Conservation (phyloP, 805 yeast genomes). For the Yamadazyma ubonensis region DNA sequence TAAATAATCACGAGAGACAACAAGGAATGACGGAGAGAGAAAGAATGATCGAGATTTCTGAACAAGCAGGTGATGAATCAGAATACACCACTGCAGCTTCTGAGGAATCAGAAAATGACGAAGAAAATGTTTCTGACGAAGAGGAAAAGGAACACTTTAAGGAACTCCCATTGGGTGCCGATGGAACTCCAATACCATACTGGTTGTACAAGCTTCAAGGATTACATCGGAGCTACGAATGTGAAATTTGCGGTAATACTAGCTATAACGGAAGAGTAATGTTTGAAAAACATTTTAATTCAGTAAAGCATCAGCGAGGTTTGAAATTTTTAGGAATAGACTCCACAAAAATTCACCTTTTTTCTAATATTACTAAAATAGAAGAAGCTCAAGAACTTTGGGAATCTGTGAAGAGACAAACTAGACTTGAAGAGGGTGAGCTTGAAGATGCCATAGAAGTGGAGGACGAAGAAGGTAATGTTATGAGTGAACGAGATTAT, state of each 20-base stretch:
- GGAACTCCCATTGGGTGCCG: constrained; percentile 77
- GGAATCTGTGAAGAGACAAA: constrained; percentile 42
- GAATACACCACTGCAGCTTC: constrained; percentile 40
- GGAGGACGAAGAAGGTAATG: constrained; percentile 92
- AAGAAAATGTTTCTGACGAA: constrained; percentile 18
- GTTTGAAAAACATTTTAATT: constrained; percentile 76
- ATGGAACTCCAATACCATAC: constrained; percentile 87
- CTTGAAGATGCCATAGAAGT: constrained; percentile 67
- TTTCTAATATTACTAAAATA: constrained; percentile 64
- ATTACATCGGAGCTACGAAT: constrained; percentile 62
- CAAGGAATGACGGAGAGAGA: constrained; percentile 72
- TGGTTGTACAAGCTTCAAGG: constrained; percentile 95
- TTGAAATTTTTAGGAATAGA: constrained; percentile 70
- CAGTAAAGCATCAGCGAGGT: constrained; percentile 68
- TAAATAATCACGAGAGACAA: constrained; percentile 60
- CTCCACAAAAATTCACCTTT: constrained; percentile 43
- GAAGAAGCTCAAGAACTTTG: constrained; percentile 66
- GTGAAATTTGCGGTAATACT: constrained; percentile 85
- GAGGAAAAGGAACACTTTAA: constrained; percentile 43
- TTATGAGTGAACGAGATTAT: constrained; percentile 80
- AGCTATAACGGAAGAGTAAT: constrained; percentile 70
- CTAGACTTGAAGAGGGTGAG: constrained; percentile 37
- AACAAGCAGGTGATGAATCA: constrained; percentile 37
- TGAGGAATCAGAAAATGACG: constrained; percentile 23
- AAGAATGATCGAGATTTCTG: constrained; percentile 48